These are phyloP conservation scores for Kodamaea hsintzibuensis DNA, from an alignment of 805 yeast genomes.

Conservation along the genomic window DNA sequence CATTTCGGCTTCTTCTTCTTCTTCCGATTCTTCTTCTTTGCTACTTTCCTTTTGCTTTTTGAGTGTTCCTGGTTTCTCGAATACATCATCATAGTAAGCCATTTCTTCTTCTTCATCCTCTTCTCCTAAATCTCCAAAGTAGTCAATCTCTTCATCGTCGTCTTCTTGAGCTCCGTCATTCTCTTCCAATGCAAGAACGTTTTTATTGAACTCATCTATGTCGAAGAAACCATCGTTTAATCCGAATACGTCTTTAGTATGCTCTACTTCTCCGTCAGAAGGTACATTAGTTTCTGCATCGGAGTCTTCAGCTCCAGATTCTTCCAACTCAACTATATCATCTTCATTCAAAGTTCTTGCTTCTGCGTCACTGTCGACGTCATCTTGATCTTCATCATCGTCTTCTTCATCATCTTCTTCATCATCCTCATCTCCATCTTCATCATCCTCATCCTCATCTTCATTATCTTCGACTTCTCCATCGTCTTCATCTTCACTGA, in stretches of 20 bases:
- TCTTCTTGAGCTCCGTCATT: constrained; percentile 38
- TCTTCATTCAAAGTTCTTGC: constrained; percentile 24
- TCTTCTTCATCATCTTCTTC: constrained; percentile 22
- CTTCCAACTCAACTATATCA: constrained; percentile 14
- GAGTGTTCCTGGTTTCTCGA: constrained; percentile 42
- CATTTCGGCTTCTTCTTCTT: constrained; percentile 29
- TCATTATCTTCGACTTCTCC: constrained; percentile 13
- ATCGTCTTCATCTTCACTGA: constrained; percentile 16
- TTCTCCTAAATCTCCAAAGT: constrained; percentile 49
- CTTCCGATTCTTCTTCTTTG: constrained; percentile 36
- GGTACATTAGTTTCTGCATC: constrained; percentile 16
- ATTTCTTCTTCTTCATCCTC: constrained; percentile 40
- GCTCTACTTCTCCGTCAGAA: constrained; percentile 10
- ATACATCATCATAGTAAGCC: constrained; percentile 67
- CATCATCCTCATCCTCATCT: constrained; percentile 20
- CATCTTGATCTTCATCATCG: constrained; percentile 19
- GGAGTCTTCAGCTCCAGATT: constrained; percentile 22
- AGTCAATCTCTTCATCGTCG: constrained; percentile 47
- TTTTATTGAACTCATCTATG: constrained; percentile 79
- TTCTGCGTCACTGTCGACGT: constrained; percentile 28
- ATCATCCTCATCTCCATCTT: constrained; percentile 4
- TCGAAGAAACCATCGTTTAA: constrained; percentile 83
- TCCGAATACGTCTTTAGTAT: constrained; percentile 54
- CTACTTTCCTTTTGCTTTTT: constrained; percentile 6
- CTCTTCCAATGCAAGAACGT: constrained; percentile 65